Percentiles rank a stretch among this genome's conserved stretches.
Evolutionary conservation across 106 monocot species (phyloP).

Genomic region (Vanilla planifolia): DNA sequence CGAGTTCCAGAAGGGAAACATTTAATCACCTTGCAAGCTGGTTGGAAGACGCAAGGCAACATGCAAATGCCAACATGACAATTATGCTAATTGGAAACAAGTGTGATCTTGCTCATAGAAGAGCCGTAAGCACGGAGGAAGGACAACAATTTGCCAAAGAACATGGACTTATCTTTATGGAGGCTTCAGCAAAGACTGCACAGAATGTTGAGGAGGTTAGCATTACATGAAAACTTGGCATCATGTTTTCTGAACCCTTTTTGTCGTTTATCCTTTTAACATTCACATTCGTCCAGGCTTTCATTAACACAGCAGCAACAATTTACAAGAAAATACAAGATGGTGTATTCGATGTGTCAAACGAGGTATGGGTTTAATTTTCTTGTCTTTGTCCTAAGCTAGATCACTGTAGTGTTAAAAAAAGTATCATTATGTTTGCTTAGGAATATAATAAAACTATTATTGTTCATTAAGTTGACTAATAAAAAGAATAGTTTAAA

Average conservation of each 20-base stretch:
- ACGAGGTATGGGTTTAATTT: slow-evolving; percentile 16
- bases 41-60: slow-evolving; percentile 31
- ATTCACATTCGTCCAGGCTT: slow-evolving; percentile 15
- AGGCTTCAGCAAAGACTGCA: slow-evolving; percentile 35
- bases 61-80: slow-evolving; percentile 29
- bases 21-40: slow-evolving; percentile 34
- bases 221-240: background rate
- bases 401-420: no score
- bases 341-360: slow-evolving; percentile 26
- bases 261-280: background rate
- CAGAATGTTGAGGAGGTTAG: slow-evolving; percentile 37
- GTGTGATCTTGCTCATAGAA: slow-evolving; percentile 28
- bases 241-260: background rate
- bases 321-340: slow-evolving; percentile 33
- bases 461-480: no score
- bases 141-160: slow-evolving; percentile 40
- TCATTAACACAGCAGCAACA: slow-evolving; percentile 26
- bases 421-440: no score
- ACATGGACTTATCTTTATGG: slow-evolving; percentile 33
- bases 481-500: no score
- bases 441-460: no score
- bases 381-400: no score
- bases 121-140: slow-evolving; percentile 30
- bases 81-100: slow-evolving; percentile 31
- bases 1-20: slow-evolving; percentile 21